phyloP scores from a whole-genome alignment of 164 flowering plant genomes.

The Warburgia ugandensis region DNA sequence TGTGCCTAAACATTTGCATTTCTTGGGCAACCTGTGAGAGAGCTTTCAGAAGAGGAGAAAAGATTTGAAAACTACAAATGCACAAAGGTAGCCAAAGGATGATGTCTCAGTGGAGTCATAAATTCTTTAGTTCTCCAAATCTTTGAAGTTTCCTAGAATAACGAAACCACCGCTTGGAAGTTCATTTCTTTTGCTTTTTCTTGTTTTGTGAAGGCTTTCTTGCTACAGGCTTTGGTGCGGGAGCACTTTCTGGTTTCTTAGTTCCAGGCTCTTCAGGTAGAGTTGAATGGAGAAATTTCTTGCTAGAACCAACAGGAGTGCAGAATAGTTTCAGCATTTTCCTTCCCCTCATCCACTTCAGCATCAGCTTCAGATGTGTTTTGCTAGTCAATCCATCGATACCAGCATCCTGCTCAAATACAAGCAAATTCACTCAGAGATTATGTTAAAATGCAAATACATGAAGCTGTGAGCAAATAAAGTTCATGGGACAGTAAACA shows the following conservation, averaged over 20 bases:
- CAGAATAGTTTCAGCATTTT: slow-evolving; percentile 66
- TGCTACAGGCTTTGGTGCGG: slow-evolving; percentile 14
- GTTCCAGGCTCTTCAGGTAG: slow-evolving; percentile 53
- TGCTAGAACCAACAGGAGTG: slow-evolving; percentile 58
- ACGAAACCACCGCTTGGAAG: no score
- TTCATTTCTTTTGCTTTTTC: slow-evolving; percentile 8
- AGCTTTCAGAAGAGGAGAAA: no score
- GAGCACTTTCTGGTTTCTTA: slow-evolving; percentile 9
- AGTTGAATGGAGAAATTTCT: slow-evolving; percentile 53
- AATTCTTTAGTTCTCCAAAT: not conserved
- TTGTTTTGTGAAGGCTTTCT: slow-evolving; percentile 17
- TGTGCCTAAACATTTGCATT: no score
- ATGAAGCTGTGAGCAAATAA: no score
- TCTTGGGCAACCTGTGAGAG: no score
- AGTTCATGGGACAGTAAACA: no score
- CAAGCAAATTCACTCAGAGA: no score
- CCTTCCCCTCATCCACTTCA: slow-evolving; percentile 88
- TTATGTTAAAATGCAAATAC: no score
- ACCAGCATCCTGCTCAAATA: slow-evolving; percentile 61
- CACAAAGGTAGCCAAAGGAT: no score
- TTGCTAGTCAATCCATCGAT: slow-evolving; percentile 66
- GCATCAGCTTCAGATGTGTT: slow-evolving; percentile 75
- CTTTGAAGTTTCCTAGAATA: not conserved
- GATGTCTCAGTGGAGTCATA: no score
- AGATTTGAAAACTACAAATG: no score